phyloP scores from a whole-genome alignment of 345 rosid genomes.

The Brassica nigra region DNA sequence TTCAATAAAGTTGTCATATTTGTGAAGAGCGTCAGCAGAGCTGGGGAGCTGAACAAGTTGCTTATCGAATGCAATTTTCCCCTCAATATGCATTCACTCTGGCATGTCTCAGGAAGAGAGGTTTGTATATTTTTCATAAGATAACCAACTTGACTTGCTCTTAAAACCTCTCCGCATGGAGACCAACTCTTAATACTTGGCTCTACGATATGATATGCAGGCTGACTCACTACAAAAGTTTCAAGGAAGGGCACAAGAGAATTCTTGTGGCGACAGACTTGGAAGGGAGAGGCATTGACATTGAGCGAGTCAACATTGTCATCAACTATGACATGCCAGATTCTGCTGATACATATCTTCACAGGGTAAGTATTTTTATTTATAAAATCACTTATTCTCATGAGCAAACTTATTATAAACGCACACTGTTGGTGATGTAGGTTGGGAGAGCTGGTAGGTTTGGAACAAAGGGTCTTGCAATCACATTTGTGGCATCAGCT shows the following conservation, averaged over 20 bases:
- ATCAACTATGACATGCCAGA: slow-evolving; percentile 99
- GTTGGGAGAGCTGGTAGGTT: slow-evolving; percentile 99
- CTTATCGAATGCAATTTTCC: slow-evolving; percentile 96
- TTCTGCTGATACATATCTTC: slow-evolving; percentile 96
- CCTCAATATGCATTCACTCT: slow-evolving; percentile 97
- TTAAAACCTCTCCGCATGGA: background rate
- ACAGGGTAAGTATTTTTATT: slow-evolving; percentile 55
- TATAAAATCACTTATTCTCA: background rate
- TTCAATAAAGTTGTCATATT: slow-evolving; percentile 97
- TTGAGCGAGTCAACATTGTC: slow-evolving; percentile 96
- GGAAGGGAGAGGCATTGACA: slow-evolving; percentile 97
- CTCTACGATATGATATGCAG: slow-evolving; percentile 36
- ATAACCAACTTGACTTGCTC: background rate
- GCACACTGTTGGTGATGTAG: slow-evolving; percentile 38
- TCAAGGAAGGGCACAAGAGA: slow-evolving; percentile 98
- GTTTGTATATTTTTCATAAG: slow-evolving; percentile 38
- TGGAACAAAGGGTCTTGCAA: slow-evolving; percentile 98
- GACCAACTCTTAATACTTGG: background rate
- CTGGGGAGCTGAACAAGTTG: slow-evolving; percentile 90
- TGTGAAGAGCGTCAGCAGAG: slow-evolving; percentile 93
- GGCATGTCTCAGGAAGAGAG: slow-evolving; percentile 99
- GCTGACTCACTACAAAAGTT: slow-evolving; percentile 94
- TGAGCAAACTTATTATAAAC: too few relatives aligned
- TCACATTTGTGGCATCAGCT: slow-evolving; percentile 92
- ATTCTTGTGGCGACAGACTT: slow-evolving; percentile 95